Base-by-base conservation (phyloP, 2,329 filamentous ascomycete species). In the Apiospora saccharicola region DNA sequence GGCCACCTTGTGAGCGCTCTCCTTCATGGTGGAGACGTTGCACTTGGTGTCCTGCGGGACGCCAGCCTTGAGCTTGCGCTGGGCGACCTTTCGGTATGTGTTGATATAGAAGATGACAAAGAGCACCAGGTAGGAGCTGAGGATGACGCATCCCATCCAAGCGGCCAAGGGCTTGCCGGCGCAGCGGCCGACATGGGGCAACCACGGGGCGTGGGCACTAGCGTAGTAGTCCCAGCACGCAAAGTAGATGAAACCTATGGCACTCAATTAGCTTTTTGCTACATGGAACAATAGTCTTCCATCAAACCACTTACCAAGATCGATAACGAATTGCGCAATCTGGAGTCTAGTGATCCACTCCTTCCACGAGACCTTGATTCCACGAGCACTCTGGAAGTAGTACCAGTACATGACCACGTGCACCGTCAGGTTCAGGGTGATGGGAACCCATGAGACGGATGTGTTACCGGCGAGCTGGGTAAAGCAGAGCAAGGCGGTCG, bases 321-420 rank as follows among this genome's bases (percentile, higher is more conserved):
- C 95, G 83, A 98, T 94, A 81, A 98, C 90, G 86, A 98, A 98
- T 83, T 98, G 95, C 78, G 93, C 90, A 83, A 98, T 98, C 85
- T 98, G 95, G 81, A 98, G 93, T 81, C 95, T 93, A 79, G 95
- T 98, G 82, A 98, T 96, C 92, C 96, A 98, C 87, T 98, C 94
- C 92, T 98, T 98, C 95, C 95, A 98, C 95, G 94, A 97, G 85
- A 98, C 96, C 79, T 91, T 92, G 83, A 98, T 91, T 77, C 96
- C 96, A 78, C 95, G 94, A 69, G 95, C 95, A 81, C 94, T 95
- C 89, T 98, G 95, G 91, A 98, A 98, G 90, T 98, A 98, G 91
- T 98, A 98, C 95, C 95, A 98, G 91, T 98, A 98, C 95, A 98
- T 98, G 81, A 98, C 93, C 72, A 98, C 95, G 85, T 98, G 95